phyloP scores from a whole-genome alignment of 345 rosid species.

The Stellera chamaejasme region DNA sequence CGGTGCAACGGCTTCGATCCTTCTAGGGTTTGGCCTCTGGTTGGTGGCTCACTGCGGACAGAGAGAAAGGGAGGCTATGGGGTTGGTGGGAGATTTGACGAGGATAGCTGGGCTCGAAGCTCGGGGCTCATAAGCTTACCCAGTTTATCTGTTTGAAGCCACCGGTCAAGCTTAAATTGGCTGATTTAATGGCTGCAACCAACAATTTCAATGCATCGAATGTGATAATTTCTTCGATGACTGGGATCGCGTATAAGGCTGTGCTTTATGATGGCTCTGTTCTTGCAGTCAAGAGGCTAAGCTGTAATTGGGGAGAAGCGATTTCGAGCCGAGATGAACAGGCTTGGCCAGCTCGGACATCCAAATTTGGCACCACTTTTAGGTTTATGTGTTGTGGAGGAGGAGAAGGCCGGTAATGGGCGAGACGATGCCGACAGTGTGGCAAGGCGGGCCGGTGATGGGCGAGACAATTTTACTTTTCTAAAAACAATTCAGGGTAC shows the following conservation, averaged over 20 bases:
- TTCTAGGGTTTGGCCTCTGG: constrained; percentile 82
- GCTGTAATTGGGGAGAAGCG: constrained; percentile 56
- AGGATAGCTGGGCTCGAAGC: constrained; percentile 46
- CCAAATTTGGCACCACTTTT: constrained; percentile 83
- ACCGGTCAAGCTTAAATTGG: constrained; percentile 68
- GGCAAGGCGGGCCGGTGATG: too few relatives aligned
- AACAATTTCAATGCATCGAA: constrained; percentile 50
- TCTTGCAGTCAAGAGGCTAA: constrained; percentile 70
- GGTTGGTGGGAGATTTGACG: constrained; percentile 38
- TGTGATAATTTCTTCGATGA: constrained; percentile 45
- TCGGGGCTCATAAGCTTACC: constrained; percentile 52
- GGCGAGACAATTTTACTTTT: too few relatives aligned
- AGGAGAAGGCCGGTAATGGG: too few relatives aligned
- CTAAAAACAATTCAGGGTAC: too few relatives aligned
- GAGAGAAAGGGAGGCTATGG: constrained; percentile 23
- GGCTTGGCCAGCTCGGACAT: constrained; percentile 69
- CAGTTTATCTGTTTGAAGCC: constrained; percentile 83
- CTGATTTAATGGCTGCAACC: constrained; percentile 80
- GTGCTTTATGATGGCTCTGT: constrained; percentile 82
- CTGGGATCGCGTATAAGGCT: constrained; percentile 75
- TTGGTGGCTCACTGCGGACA: constrained; percentile 69
- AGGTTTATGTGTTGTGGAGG: constrained; percentile 76
- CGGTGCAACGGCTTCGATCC: constrained; percentile 70
- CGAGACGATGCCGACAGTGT: too few relatives aligned
- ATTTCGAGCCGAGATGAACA: constrained; percentile 66